Percentiles rank a stretch among this genome's conserved stretches.
Evolutionary conservation across 2,329 filamentous ascomycete genomes (phyloP).

Genomic region (Emergomyces pasteurianus): DNA sequence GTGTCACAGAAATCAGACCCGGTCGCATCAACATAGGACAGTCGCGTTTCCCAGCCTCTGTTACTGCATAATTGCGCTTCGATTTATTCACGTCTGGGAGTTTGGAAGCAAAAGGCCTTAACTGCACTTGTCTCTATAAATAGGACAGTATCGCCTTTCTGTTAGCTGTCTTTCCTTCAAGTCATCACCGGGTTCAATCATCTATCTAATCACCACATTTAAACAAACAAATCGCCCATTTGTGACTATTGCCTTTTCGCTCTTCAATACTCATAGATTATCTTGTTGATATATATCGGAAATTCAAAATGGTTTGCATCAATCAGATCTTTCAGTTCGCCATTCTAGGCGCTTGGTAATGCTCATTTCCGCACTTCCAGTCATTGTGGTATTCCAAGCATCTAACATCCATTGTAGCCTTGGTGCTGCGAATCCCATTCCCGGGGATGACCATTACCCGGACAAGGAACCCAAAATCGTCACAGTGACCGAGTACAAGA

Average conservation of each 20-base stretch:
- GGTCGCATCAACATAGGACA: background rate
- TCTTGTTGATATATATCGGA: background rate
- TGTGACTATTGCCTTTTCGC: background rate
- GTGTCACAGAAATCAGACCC: background rate
- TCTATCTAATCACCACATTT: background rate
- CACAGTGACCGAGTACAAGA: conserved; percentile 1
- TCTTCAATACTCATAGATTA: background rate
- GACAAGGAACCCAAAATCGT: background rate
- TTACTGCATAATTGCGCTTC: background rate
- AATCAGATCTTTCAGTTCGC: conserved; percentile 3
- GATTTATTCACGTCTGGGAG: background rate
- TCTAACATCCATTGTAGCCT: background rate
- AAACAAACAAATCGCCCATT: background rate
- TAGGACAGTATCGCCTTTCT: background rate
- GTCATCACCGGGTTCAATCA: background rate
- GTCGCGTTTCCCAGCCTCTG: background rate
- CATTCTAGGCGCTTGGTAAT: conserved; percentile 2
- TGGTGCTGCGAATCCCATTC: conserved; percentile 3
- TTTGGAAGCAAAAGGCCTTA: background rate
- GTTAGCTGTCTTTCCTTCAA: background rate
- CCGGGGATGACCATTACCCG: background rate
- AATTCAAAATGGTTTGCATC: conserved; percentile 6
- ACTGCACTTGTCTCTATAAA: background rate
- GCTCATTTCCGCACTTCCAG: background rate
- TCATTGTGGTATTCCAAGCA: background rate